Evolutionary conservation across 192 early-diverging fungal genomes (phyloP).

Genomic region (Gaertneriomyces semiglobifer): DNA sequence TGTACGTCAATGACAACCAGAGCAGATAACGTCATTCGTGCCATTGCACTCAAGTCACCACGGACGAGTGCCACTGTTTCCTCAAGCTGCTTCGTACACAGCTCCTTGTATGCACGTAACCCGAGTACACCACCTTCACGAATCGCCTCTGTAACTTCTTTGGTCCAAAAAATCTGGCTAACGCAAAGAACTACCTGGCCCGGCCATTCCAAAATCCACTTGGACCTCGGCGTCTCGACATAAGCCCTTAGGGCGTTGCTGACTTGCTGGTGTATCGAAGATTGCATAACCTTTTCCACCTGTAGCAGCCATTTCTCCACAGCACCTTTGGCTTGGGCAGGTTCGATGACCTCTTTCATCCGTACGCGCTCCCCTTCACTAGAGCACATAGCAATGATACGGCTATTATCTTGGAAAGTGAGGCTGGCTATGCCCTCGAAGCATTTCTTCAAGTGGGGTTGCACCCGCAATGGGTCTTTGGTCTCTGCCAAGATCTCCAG

Average conservation of each 20-base stretch:
- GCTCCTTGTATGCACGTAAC: constrained; percentile 41
- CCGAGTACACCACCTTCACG: constrained; percentile 41
- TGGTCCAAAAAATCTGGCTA: constrained; percentile 61
- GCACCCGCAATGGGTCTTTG: constrained; percentile 56
- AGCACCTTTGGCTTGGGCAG: constrained; percentile 54
- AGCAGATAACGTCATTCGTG: constrained; percentile 55
- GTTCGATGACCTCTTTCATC: constrained; percentile 63
- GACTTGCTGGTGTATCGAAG: constrained; percentile 55
- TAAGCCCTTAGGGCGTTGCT: constrained; percentile 52
- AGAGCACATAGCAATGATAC: constrained; percentile 63
- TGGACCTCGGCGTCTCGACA: constrained; percentile 45
- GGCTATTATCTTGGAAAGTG: constrained; percentile 55
- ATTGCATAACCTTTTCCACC: constrained; percentile 61
- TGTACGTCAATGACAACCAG: constrained; percentile 62
- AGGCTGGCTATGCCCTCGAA: constrained; percentile 59
- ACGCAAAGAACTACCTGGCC: constrained; percentile 61
- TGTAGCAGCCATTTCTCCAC: constrained; percentile 61
- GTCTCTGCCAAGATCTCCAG: constrained; percentile 61
- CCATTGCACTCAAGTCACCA: constrained; percentile 56
- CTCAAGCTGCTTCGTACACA: constrained; percentile 52
- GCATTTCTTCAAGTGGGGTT: constrained; percentile 61
- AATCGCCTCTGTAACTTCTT: constrained; percentile 54
- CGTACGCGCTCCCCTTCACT: constrained; percentile 56
- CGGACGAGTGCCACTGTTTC: constrained; percentile 55
- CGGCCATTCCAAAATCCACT: constrained; percentile 58